These are phyloP conservation scores for Lasiodiplodia citricola DNA, from an alignment of 2,329 filamentous ascomycete species.

Conservation along the genomic window DNA sequence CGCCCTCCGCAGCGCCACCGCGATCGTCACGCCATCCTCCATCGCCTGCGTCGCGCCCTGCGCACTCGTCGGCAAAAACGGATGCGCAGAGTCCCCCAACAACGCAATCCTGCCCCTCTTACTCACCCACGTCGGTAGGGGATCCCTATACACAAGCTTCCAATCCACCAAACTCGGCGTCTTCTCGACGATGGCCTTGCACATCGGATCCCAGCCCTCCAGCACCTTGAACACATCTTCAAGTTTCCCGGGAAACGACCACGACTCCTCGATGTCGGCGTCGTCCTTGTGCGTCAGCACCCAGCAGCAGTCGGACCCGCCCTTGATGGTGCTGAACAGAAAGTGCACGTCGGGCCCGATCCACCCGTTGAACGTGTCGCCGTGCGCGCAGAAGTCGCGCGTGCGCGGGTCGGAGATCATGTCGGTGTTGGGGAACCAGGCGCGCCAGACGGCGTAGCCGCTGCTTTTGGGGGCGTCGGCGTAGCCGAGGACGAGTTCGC, in stretches of 20 bases:
- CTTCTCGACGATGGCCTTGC: conserved; percentile 51
- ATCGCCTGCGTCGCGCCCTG: conserved; percentile 28
- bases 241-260: conserved; percentile 43
- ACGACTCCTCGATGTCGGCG: conserved; percentile 43
- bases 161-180: conserved; percentile 34
- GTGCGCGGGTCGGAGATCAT: conserved; percentile 47
- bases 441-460: conserved; percentile 60
- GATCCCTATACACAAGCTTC: conserved; percentile 29
- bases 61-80: conserved; percentile 27
- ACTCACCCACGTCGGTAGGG: conserved; percentile 26
- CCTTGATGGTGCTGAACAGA: conserved; percentile 45
- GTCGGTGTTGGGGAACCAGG: conserved; percentile 48
- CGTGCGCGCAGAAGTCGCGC: conserved; percentile 44
- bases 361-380: conserved; percentile 46
- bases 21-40: conserved; percentile 28
- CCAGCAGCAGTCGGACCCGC: conserved; percentile 45
- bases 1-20: conserved; percentile 10
- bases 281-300: conserved; percentile 43
- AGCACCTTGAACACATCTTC: conserved; percentile 41
- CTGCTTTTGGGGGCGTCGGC: conserved; percentile 58
- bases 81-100: conserved; percentile 29
- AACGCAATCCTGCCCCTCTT: conserved; percentile 9
- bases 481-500: conserved; percentile 59
- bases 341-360: conserved; percentile 48
- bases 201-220: conserved; percentile 49